Evolutionary conservation across 2,329 filamentous ascomycete species (phyloP), one percentile per base, ranked within the genome.

Genomic region (Pseudogymnoascus sp.): DNA sequence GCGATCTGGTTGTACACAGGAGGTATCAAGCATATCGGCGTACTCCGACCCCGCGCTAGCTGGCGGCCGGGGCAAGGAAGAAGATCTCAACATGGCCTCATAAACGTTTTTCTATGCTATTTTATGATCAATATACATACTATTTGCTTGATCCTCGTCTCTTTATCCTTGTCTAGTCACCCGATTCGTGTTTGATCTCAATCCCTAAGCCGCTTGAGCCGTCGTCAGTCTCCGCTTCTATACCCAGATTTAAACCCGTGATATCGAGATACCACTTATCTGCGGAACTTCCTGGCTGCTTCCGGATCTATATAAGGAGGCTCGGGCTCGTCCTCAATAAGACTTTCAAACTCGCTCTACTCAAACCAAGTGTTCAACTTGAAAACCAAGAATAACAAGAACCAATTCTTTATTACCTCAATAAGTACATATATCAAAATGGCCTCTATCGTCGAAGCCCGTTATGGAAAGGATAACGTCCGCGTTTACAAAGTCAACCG

Each of bases 381-480:
- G 28, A 54, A 54, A 54, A 18, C 16, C 9, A 54, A 54, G 11
- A 16, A 54, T 33, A 14, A 54, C 47, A 54, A 54, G n/a, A 54
- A 20, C 28, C n/a, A 33, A 14, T 22, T 35, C 30, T 54, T 9
- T 16, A 8, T 54, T 54, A 20, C 11, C 28, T 54, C 6, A 54
- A 20, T 20, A 54, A 54, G 33, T 28, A 54, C 47, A 25, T 38
- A 20, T 39, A 58, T 37, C 66, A 73, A 57, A 62, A 86, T 86
- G 83, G 76, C 83, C 66, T 73, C 74, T 68, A 75, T 87, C 63
- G 78, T 82, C 63, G 77, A 83, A 70, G 89, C 89, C 69, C 86
- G 87, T 73, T 93, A 92, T 74, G 89, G 89, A 78, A 93, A 99
- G 85, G 94, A 97, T 84, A 97, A 99, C 79, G 88, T 99, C 82